Conservation (phyloP, 306 rosid genomes). For the Begonia masoniana region DNA sequence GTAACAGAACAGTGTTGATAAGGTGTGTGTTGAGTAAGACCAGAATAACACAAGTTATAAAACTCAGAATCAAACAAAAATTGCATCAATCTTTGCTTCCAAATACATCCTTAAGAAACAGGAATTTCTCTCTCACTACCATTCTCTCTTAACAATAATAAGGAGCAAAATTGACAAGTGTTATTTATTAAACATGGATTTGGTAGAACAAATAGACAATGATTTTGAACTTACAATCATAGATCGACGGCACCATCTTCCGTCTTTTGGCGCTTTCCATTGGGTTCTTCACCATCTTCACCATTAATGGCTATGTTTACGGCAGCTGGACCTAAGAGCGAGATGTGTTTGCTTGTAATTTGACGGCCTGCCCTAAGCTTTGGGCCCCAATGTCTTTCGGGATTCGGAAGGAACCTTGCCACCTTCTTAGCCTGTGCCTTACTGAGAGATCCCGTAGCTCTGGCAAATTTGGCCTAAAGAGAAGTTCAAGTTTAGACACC, state of each 20-base stretch:
- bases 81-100: too few species aligned
- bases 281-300: conserved; percentile 34
- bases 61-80: too few species aligned
- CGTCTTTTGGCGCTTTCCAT: conserved; percentile 47
- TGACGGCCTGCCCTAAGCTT: conserved; percentile 88
- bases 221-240: not conserved
- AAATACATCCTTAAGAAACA: too few species aligned
- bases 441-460: conserved; percentile 84
- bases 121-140: too few species aligned
- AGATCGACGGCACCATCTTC: conserved; percentile 22
- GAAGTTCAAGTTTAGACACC: not conserved
- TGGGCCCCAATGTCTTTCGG: conserved; percentile 96
- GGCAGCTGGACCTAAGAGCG: conserved; percentile 73
- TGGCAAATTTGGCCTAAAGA: conserved; percentile 70
- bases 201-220: too few species aligned
- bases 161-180: too few species aligned
- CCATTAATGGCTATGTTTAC: conserved; percentile 45
- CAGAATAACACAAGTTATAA: too few species aligned
- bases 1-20: too few species aligned
- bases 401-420: conserved; percentile 87
- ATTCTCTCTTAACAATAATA: too few species aligned
- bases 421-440: conserved; percentile 89
- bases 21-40: too few species aligned
- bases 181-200: too few species aligned
- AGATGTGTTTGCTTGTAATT: conserved; percentile 78